phyloP scores from a whole-genome alignment of 345 rosid genomes.

The Bruguiera gymnorhiza region DNA sequence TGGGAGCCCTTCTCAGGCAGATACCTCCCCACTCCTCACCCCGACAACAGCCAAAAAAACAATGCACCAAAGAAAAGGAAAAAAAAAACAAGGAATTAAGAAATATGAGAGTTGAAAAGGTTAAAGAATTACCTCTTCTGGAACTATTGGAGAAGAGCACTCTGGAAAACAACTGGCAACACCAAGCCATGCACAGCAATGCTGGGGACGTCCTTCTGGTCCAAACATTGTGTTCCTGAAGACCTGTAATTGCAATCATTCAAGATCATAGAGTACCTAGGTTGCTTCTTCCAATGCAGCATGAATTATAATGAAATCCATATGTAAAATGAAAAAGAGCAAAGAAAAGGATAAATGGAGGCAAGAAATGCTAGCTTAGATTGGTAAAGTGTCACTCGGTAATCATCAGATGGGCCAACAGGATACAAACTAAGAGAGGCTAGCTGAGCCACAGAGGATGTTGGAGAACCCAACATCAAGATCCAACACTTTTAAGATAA shows the following conservation, averaged over 20 bases:
- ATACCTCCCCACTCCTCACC: no score
- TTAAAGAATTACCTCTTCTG: slow-evolving; percentile 79
- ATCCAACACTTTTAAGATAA: slow-evolving; percentile 2
- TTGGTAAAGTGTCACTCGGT: no score
- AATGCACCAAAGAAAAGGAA: not conserved
- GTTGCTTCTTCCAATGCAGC: slow-evolving; percentile 1
- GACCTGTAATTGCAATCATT: slow-evolving; percentile 50
- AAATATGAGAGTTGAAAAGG: not conserved
- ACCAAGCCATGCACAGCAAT: slow-evolving; percentile 99
- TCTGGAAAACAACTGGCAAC: slow-evolving; percentile 98
- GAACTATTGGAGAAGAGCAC: slow-evolving; percentile 89
- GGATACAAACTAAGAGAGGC: not conserved
- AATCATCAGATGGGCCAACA: not conserved
- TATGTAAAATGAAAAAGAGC: not conserved
- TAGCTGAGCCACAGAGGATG: not conserved
- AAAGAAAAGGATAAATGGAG: not conserved
- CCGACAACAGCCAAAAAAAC: not conserved
- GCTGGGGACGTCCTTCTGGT: slow-evolving; percentile 99
- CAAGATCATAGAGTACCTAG: not conserved
- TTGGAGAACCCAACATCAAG: not conserved
- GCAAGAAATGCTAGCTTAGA: not conserved
- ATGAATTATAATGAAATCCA: not conserved
- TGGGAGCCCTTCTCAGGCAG: no score
- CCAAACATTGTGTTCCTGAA: slow-evolving; percentile 99
- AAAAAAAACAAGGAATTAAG: not conserved